A percentile compares a stretch with the other conserved stretches of the same genome.
These are phyloP conservation scores for Euphrasia arctica DNA, from an alignment of 305 asterid species.

Conservation along the genomic window DNA sequence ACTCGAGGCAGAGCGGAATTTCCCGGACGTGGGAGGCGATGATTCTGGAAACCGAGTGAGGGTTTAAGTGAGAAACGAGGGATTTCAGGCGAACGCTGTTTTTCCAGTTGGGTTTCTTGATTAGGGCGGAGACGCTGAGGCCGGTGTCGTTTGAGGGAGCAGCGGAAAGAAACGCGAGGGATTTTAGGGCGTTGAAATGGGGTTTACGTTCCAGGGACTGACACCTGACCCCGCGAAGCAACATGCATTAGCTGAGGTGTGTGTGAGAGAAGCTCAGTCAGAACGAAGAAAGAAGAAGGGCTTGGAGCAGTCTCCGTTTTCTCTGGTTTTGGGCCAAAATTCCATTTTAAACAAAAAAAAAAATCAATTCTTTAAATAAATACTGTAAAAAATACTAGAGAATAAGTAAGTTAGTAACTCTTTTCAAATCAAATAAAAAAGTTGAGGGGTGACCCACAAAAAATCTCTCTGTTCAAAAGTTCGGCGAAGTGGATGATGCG, in stretches of 20 bases:
- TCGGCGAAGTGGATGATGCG: too few species aligned
- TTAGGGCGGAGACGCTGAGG: constrained; percentile 25
- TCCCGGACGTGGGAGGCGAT: constrained; percentile 31
- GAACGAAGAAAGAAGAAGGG: not conserved
- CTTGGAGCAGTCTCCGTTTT: too few species aligned
- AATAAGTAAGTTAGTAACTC: too few species aligned
- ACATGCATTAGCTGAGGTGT: constrained; percentile 34
- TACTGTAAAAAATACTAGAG: too few species aligned
- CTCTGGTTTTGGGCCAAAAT: too few species aligned
- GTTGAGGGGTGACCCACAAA: too few species aligned
- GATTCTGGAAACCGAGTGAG: constrained; percentile 32
- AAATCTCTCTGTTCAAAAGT: too few species aligned
- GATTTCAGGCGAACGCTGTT: constrained; percentile 28
- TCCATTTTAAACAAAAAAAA: too few species aligned
- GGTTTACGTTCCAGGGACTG: constrained; percentile 19
- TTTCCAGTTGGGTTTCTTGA: constrained; percentile 39
- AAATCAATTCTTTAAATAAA: too few species aligned
- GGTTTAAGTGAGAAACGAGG: constrained; percentile 46
- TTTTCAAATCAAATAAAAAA: too few species aligned
- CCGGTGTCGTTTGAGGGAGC: constrained; percentile 25
- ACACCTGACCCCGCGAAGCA: constrained; percentile 27
- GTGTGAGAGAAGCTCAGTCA: not conserved
- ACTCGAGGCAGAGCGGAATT: constrained; percentile 35
- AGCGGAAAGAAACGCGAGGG: constrained; percentile 25
- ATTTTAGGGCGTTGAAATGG: constrained; percentile 26